A percentile compares a stretch with the other conserved stretches of the same genome.
phyloP scores from a whole-genome alignment of 2,329 filamentous ascomycete species.

The Alternaria alternata region DNA sequence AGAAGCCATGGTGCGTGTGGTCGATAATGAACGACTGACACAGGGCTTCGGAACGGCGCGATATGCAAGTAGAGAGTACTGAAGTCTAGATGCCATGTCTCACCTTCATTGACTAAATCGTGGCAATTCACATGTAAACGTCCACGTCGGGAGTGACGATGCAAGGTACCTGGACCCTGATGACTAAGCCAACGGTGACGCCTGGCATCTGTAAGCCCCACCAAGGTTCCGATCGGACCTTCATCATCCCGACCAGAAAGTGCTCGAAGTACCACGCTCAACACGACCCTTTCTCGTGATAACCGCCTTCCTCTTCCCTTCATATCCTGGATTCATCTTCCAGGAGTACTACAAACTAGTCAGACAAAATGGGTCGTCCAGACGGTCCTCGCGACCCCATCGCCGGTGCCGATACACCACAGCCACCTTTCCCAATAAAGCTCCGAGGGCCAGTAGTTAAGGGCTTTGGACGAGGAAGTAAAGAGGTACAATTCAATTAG shows the following conservation, averaged over 20 bases:
- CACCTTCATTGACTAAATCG: no score
- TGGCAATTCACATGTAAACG: neutral
- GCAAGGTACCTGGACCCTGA: slow-evolving; percentile 1
- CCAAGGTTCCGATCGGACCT: slow-evolving; percentile 24
- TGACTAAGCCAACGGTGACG: slow-evolving; percentile 20
- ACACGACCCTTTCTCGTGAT: neutral
- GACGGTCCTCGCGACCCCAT: slow-evolving; percentile 55
- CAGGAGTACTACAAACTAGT: neutral
- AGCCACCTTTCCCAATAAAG: slow-evolving; percentile 79
- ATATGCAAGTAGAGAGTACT: neutral
- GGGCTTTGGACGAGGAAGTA: slow-evolving; percentile 92
- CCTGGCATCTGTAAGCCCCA: slow-evolving; percentile 16
- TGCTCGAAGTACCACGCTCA: slow-evolving; percentile 15
- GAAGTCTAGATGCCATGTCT: neutral
- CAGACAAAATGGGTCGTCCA: slow-evolving; percentile 36
- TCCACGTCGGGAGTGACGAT: neutral
- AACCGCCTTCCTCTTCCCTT: neutral
- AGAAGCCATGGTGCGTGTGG: slow-evolving; percentile 30
- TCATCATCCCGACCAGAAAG: slow-evolving; percentile 20
- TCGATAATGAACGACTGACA: neutral
- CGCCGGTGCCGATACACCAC: slow-evolving; percentile 75
- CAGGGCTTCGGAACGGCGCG: no score
- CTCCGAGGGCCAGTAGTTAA: slow-evolving; percentile 89
- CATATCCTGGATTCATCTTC: neutral
- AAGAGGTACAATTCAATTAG: slow-evolving; percentile 68